Evolutionary conservation across 306 rosid species (phyloP).

Genomic region (Abrus precatorius): DNA sequence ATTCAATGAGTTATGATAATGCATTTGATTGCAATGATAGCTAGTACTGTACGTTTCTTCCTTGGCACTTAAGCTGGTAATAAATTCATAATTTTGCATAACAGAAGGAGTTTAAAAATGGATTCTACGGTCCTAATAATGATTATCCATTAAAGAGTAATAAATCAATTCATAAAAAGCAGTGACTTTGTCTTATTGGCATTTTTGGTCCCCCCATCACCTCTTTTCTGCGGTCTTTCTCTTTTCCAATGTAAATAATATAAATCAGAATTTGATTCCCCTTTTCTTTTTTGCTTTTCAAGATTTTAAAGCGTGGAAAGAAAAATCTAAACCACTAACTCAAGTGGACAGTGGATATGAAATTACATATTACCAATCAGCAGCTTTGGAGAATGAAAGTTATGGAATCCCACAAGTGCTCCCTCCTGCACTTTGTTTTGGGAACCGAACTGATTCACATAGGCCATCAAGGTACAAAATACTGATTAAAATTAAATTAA

Average conservation of each 20-base stretch:
- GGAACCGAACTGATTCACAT: slow-evolving; percentile 71
- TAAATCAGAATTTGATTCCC: slow-evolving; percentile 64
- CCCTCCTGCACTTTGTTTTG: slow-evolving; percentile 51
- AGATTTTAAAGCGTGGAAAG: slow-evolving; percentile 46
- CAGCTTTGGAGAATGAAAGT: slow-evolving; percentile 49
- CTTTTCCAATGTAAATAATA: slow-evolving; percentile 40
- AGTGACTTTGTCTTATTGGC: slow-evolving; percentile 56
- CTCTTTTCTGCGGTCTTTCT: slow-evolving; percentile 23
- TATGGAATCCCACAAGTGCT: slow-evolving; percentile 53
- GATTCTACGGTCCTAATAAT: slow-evolving; percentile 47
- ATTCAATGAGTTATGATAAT: slow-evolving; percentile 35
- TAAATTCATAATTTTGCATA: slow-evolving; percentile 42
- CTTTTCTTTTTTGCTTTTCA: slow-evolving; percentile 36
- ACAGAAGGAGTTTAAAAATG: slow-evolving; percentile 40
- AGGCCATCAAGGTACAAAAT: slow-evolving; percentile 35
- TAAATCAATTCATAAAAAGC: slow-evolving; percentile 43
- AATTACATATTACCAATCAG: slow-evolving; percentile 51
- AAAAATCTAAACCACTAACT: slow-evolving; percentile 58
- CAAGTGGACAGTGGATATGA: slow-evolving; percentile 53
- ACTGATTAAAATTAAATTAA: slow-evolving; percentile 32
- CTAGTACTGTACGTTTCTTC: slow-evolving; percentile 38
- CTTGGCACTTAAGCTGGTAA: slow-evolving; percentile 36
- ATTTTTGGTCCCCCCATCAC: slow-evolving; percentile 55
- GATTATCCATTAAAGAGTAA: slow-evolving; percentile 57
- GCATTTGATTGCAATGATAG: slow-evolving; percentile 33